A percentile compares a stretch with the other conserved stretches of the same genome.
Evolutionary conservation across 1,139 yeast genomes (phyloP).

Genomic region (Kodamaea fungicola): DNA sequence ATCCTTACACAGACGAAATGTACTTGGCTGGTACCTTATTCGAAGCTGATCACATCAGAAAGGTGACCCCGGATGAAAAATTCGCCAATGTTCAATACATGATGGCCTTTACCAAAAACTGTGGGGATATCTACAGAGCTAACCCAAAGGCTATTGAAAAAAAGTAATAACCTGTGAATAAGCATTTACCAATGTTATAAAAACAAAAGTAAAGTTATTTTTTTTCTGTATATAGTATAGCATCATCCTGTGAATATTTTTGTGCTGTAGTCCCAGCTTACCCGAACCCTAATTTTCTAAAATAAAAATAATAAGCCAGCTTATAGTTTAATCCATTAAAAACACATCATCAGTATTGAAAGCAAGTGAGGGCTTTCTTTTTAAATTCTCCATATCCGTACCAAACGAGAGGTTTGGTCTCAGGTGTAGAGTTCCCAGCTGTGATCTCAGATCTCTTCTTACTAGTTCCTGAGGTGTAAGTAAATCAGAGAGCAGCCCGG

Average conservation of each 20-base stretch:
- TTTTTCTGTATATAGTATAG: no score
- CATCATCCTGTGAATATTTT: no score
- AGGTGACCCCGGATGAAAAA: slow-evolving; percentile 43
- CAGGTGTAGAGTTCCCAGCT: slow-evolving; percentile 41
- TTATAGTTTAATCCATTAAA: slow-evolving; percentile 8
- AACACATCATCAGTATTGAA: slow-evolving; percentile 9
- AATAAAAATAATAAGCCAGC: background rate
- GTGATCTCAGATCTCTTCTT: slow-evolving; percentile 62
- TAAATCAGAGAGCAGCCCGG: slow-evolving; percentile 67
- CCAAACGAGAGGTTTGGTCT: slow-evolving; percentile 26
- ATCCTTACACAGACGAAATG: slow-evolving; percentile 65
- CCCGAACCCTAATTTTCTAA: no score
- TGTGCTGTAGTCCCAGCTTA: no score
- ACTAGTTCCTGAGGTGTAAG: slow-evolving; percentile 74
- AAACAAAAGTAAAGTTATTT: background rate
- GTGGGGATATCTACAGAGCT: slow-evolving; percentile 46
- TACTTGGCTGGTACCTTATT: slow-evolving; percentile 78
- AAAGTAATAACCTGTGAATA: background rate
- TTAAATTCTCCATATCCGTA: slow-evolving; percentile 10
- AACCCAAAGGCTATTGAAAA: slow-evolving; percentile 11
- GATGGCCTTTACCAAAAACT: slow-evolving; percentile 23
- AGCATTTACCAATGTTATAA: background rate
- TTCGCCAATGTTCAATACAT: slow-evolving; percentile 16
- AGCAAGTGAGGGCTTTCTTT: slow-evolving; percentile 7
- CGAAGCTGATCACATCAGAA: slow-evolving; percentile 52